Percentiles rank a stretch among this genome's conserved stretches.
Conservation (phyloP, 2,329 filamentous ascomycete species). For the Sporothrix curviconia region DNA sequence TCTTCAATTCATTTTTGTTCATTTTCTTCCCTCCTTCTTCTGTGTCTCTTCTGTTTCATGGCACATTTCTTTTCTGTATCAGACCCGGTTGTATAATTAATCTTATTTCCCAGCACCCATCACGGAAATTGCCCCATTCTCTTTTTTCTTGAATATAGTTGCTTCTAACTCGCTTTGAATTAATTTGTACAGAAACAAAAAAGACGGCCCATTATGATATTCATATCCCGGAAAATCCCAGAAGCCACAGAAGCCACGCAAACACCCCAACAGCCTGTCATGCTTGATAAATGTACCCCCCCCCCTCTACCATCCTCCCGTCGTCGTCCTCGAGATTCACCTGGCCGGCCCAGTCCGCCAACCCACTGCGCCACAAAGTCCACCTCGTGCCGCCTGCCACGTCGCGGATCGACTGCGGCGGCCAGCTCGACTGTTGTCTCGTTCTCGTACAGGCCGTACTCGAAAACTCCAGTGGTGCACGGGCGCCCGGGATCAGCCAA, state of each 20-base stretch:
- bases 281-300: background rate
- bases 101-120: too few species aligned
- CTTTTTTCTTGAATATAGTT: too few species aligned
- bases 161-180: too few species aligned
- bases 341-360: conserved; percentile 12
- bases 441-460: conserved; percentile 59
- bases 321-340: background rate
- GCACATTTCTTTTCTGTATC: too few species aligned
- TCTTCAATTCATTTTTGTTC: background rate
- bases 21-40: too few species aligned
- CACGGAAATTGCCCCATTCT: too few species aligned
- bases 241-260: too few species aligned
- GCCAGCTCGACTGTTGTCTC: conserved; percentile 40
- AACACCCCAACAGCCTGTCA: background rate
- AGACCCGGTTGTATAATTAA: too few species aligned
- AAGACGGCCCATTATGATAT: too few species aligned
- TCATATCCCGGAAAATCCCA: too few species aligned
- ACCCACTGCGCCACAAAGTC: conserved; percentile 20
- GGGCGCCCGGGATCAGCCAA: conserved; percentile 61
- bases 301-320: background rate
- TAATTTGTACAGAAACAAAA: too few species aligned
- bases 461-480: conserved; percentile 83
- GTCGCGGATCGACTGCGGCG: conserved; percentile 13
- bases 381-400: conserved; percentile 19
- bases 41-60: too few species aligned